Evolutionary conservation across 192 early-diverging fungal genomes (phyloP).

Genomic region (Backusella tuberculispora): DNA sequence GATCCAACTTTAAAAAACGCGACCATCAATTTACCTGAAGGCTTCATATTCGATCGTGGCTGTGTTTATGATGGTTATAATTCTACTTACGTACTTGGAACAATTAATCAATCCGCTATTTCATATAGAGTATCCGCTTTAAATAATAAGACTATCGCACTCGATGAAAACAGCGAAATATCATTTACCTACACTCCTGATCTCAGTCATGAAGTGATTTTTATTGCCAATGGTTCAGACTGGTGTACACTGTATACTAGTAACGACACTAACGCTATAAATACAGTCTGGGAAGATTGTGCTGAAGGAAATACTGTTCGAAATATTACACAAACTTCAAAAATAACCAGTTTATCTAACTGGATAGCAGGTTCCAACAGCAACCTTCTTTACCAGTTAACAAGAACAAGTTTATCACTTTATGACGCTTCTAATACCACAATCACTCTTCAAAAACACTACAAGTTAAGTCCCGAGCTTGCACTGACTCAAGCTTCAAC

Average conservation of each 20-base stretch:
- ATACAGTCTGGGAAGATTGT: neutral
- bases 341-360: neutral
- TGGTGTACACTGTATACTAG: constrained; percentile 3
- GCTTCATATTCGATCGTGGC: neutral
- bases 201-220: neutral
- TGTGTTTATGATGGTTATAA: neutral
- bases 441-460: neutral
- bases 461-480: neutral
- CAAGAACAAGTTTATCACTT: neutral
- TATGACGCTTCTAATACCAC: neutral
- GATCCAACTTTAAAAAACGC: neutral
- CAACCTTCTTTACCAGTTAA: neutral
- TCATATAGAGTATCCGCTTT: neutral
- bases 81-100: neutral
- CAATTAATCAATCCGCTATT: neutral
- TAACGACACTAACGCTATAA: neutral
- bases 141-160: neutral
- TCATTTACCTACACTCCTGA: neutral
- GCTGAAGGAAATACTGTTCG: neutral
- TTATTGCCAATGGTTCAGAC: neutral
- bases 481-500: neutral
- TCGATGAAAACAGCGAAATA: neutral
- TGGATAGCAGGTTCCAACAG: neutral
- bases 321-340: neutral
- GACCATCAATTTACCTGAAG: neutral